Evolutionary conservation across 192 early-diverging fungal genomes (phyloP).

Genomic region (Rhizoclosmatium globosum): DNA sequence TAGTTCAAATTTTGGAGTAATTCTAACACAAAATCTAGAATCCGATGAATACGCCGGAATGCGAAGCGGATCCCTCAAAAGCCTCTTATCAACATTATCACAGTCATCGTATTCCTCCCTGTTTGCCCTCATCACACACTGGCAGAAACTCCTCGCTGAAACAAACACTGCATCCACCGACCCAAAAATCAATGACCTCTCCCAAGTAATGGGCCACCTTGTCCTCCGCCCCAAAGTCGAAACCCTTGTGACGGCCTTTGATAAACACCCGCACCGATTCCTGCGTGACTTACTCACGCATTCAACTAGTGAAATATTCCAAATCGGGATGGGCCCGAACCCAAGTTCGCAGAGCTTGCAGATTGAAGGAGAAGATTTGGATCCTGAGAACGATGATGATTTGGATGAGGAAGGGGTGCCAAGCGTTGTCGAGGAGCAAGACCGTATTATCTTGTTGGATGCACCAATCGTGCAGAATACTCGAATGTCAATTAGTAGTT

Average conservation of each 20-base stretch:
- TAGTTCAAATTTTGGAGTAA: conserved; percentile 30
- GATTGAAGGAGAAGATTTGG: conserved; percentile 33
- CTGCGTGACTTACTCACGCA: conserved; percentile 26
- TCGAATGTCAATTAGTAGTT: not conserved
- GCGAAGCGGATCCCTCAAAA: conserved; percentile 42
- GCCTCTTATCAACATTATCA: conserved; percentile 44
- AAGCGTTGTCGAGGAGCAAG: conserved; percentile 18
- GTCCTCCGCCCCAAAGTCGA: conserved; percentile 55
- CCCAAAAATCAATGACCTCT: conserved; percentile 41
- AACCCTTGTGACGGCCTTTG: conserved; percentile 47
- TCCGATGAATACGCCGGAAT: conserved; percentile 39
- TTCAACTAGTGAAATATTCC: not conserved
- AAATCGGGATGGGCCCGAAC: not conserved
- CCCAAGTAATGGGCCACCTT: conserved; percentile 39
- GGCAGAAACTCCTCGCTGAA: conserved; percentile 35
- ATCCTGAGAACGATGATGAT: conserved; percentile 37
- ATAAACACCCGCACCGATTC: conserved; percentile 57
- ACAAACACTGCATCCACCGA: conserved; percentile 15
- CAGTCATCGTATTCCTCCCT: conserved; percentile 44
- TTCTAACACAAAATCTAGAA: conserved; percentile 15
- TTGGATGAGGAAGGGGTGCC: not conserved
- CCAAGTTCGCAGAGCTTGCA: conserved; percentile 32
- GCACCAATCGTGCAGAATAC: not conserved
- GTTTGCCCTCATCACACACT: conserved; percentile 27
- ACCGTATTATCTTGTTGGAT: conserved; percentile 27